A percentile compares a stretch with the other conserved stretches of the same genome.
Evolutionary conservation across 1,284 basidiomycete species (phyloP).

Genomic region (Inonotus hispidus): DNA sequence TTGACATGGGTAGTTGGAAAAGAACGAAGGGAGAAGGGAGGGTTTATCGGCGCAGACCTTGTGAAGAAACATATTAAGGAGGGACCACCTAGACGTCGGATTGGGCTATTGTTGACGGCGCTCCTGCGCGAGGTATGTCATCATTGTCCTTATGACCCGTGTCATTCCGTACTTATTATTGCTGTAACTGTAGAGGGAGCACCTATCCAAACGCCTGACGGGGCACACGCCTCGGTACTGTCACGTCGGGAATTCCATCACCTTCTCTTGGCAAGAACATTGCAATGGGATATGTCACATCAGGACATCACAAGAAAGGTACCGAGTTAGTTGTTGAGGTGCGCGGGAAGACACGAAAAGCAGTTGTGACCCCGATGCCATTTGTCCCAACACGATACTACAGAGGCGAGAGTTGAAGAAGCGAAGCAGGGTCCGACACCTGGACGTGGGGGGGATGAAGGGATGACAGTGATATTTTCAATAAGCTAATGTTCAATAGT

Average conservation of each 20-base stretch:
- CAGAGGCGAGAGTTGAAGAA: slow-evolving; percentile 37
- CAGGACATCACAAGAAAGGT: slow-evolving; percentile 87
- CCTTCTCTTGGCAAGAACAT: slow-evolving; percentile 89
- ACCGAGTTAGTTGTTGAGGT: slow-evolving; percentile 79
- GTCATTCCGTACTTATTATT: not conserved
- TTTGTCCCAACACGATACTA: slow-evolving; percentile 72
- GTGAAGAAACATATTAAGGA: slow-evolving; percentile 80
- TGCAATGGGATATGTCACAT: slow-evolving; percentile 88
- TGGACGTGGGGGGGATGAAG: not conserved
- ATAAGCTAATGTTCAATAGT: too few relatives aligned
- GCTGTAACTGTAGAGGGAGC: slow-evolving; percentile 62
- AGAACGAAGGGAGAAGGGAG: slow-evolving; percentile 63
- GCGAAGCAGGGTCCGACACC: not conserved
- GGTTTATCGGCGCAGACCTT: slow-evolving; percentile 82
- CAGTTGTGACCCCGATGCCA: slow-evolving; percentile 73
- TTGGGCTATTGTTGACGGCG: slow-evolving; percentile 79
- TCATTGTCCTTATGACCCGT: slow-evolving; percentile 21
- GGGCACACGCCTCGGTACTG: slow-evolving; percentile 43
- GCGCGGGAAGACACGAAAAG: slow-evolving; percentile 66
- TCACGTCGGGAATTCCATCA: slow-evolving; percentile 96
- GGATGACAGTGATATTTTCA: not conserved
- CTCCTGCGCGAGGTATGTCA: slow-evolving; percentile 73
- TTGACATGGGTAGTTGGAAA: slow-evolving; percentile 93
- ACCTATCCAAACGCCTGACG: slow-evolving; percentile 59
- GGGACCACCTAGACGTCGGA: slow-evolving; percentile 72